A percentile compares a stretch with the other conserved stretches of the same genome.
These are phyloP conservation scores for Coleophoma eucalyptorum DNA, from an alignment of 2,329 filamentous ascomycete genomes.

Conservation along the genomic window DNA sequence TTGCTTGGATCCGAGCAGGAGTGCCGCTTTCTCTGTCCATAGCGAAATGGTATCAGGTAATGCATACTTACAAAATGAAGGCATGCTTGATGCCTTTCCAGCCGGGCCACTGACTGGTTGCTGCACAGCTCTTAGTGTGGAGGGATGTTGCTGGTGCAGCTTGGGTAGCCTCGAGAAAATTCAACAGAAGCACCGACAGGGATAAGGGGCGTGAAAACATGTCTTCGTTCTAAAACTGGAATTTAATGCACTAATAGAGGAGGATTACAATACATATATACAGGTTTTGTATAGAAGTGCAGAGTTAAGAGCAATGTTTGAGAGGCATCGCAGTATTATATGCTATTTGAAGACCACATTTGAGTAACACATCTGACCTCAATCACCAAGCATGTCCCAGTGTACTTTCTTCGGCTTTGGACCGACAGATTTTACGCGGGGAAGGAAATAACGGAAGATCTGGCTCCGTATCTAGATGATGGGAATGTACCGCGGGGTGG, in stretches of 20 bases:
- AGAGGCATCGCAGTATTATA: too few species aligned
- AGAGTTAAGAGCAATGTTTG: too few species aligned
- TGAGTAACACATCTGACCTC: too few species aligned
- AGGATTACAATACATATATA: neutral
- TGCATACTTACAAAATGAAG: conserved; percentile 35
- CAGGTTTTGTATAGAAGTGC: neutral
- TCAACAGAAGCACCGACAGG: neutral
- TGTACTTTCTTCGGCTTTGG: too few species aligned
- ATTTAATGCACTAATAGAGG: neutral
- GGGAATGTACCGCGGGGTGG: too few species aligned
- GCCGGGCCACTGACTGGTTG: conserved; percentile 29
- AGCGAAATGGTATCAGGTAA: neutral
- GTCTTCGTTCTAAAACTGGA: neutral
- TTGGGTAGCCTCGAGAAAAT: neutral
- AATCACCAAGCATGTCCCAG: too few species aligned
- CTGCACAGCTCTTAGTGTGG: conserved; percentile 11
- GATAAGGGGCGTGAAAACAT: neutral
- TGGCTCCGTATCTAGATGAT: too few species aligned
- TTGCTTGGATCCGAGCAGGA: too few species aligned
- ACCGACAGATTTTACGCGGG: too few species aligned
- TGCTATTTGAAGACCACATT: too few species aligned
- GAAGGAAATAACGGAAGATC: too few species aligned
- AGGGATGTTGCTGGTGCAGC: neutral
- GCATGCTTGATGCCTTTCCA: conserved; percentile 35
- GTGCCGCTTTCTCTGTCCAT: too few species aligned